Evolutionary conservation across 345 rosid genomes (phyloP), one percentile per base, ranked within the genome.

Genomic region (Rhizophora apiculata): DNA sequence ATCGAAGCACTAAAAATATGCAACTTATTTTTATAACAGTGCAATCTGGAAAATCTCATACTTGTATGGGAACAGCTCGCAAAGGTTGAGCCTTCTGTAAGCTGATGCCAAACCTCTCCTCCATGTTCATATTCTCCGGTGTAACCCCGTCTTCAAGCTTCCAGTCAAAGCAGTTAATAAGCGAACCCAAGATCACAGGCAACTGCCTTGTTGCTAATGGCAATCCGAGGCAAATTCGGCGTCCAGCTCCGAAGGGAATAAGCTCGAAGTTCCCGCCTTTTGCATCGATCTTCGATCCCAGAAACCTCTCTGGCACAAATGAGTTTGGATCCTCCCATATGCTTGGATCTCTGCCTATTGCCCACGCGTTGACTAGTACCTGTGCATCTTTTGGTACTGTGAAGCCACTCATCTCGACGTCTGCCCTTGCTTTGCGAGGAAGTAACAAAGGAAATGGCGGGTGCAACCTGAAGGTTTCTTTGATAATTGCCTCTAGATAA

Each of bases 381-480:
- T 79, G 85, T 18, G 87, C 80, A 9, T 26, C 86, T 64, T 80
- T 58, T 1, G 87, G 85, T 22, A 85, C 37, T 3, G 56, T 79
- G 31, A 70, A 81, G 13, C 82, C 79, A 15, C 63, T 39, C 2
- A 84, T 54, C n/a, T 81, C 62, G 1, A 72, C 80, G 0, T 82
- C 73, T 2, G 29, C 29, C 39, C 71, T 72, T 5, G 87, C 81
- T 78, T 73, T 76, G 10, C 82, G 77, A 5, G 89, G 86, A 9
- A 81, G 67, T 8, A 85, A 53, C 1, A 86, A 26, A 0, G 88
- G 88, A 27, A 3, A 65, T 1, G 80, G 16, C 3, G 88, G 83
- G 68, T 83, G 90, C 76, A 88, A 4, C 29, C 90, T 73, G 6
- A 88, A 69, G 29, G 87, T 85, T 69, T 85, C 92, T 68, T 82